Evolutionary conservation across 2,329 filamentous ascomycete genomes (phyloP), one percentile per base, ranked within the genome.

Genomic region (Cladophialophora exuberans): DNA sequence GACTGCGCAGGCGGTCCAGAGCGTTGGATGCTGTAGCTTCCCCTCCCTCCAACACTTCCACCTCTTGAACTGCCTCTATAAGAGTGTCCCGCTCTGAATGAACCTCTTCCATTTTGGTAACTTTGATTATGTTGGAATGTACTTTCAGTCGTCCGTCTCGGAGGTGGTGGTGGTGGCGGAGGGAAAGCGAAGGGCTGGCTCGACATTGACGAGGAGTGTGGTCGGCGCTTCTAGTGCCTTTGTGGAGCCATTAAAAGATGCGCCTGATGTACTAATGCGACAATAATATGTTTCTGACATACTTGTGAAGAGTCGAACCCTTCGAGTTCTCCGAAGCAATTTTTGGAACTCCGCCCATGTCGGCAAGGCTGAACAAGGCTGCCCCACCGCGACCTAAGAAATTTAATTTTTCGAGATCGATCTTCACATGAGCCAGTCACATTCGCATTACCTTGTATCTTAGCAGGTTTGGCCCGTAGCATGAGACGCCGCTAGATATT

Each of bases 181-280:
- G 75, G 74, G 61, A 76, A 77, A 36, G 74, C 71, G 64, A 77
- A 77, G 22, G 70, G 72, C 65, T 74, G 70, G 47, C 38, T 50
- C 4, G 62, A 62, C 62, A 64, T 64, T 15, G 26, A 23, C 13
- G 33, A 15, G 22, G 23, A 7, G 9, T 15, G 31, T 4, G 18
- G 38, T 11, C 9, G 4, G 9, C n/a, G n/a, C 13, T 4, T 18
- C 33, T 49, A 39, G 18, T 6, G 11, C 22, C 9, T 1, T 11
- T 30, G 10, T 17, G 15, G 7, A 20, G 5, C 17, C 46, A 39
- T 39, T 6, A 3, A 31, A 26, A 11, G 23, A 31, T 23, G 10
- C 11, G 20, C 3, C 4, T n/a, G n/a, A n/a, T n/a, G n/a, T n/a
- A n/a, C n/a, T n/a, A n/a, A n/a, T n/a, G n/a, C n/a, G n/a, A n/a